Evolutionary conservation across 768 basidiomycete genomes (phyloP).

Genomic region (Tulasnella sp.): DNA sequence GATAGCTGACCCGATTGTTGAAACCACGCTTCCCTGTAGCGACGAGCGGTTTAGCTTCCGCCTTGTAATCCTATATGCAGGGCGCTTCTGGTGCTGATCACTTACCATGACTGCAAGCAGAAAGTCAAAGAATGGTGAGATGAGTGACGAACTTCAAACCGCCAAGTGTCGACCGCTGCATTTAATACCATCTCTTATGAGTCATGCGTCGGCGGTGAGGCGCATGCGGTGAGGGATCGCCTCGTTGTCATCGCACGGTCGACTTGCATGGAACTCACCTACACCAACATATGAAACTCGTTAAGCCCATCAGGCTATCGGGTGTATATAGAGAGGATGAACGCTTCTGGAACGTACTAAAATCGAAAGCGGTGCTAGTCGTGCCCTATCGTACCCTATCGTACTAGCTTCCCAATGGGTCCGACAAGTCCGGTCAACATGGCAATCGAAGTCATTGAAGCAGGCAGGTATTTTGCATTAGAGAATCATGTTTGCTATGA

Average conservation of each 20-base stretch:
- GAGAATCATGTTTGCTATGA: too few relatives aligned
- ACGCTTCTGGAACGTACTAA: too few relatives aligned
- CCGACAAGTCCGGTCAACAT: too few relatives aligned
- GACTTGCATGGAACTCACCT: not conserved
- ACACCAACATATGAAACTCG: too few relatives aligned
- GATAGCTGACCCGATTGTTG: slow-evolving; percentile 18
- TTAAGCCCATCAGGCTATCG: too few relatives aligned
- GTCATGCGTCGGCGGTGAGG: not conserved
- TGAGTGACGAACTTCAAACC: not conserved
- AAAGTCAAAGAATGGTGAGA: not conserved
- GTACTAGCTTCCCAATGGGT: too few relatives aligned
- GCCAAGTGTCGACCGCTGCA: not conserved
- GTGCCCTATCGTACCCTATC: too few relatives aligned
- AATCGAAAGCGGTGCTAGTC: too few relatives aligned
- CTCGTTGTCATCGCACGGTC: not conserved
- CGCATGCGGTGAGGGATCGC: not conserved
- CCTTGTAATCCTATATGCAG: too few relatives aligned
- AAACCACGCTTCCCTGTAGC: slow-evolving; percentile 16
- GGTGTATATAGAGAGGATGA: not conserved
- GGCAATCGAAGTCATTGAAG: too few relatives aligned
- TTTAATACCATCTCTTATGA: not conserved
- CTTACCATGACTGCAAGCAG: not conserved
- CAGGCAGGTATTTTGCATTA: too few relatives aligned
- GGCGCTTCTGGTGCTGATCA: not conserved
- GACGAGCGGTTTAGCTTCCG: not conserved